Base-by-base conservation (phyloP, 2,329 filamentous ascomycete species). In the Bipolaris zeicola region DNA sequence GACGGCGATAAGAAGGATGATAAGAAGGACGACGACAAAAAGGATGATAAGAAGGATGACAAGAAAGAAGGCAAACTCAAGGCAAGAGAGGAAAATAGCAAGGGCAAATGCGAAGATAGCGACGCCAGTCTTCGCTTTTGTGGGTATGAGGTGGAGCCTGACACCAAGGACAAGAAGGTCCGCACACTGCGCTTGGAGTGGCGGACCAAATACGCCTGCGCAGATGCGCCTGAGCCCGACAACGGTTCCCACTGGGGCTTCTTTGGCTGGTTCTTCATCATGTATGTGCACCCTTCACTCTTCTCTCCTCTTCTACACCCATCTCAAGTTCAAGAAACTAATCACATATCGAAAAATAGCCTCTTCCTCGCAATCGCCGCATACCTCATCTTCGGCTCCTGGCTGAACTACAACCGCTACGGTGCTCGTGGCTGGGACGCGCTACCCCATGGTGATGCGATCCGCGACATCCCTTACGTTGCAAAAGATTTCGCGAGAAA, bases 371-470 rank as follows among this genome's bases (percentile, higher is more conserved):
- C 86, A 43, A 89, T 87, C 38, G 92, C 95, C 1, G 81, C 93
- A 22, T 99, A 98, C 79, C 88, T 99, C 64, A 96, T 98, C 75
- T 98, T 98, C 72, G 93, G 94, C 63, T 96, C 93, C 18, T 99
- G 95, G 95, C 87, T 98, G 75, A 98, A 98, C 82, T 98, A 98
- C 83, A 97, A 92, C 80, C 90, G 93, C 60, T 96, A 96, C 77
- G 94, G 94, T 45, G 93, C 94, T 50, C 85, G 94, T 42, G 95
- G 95, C 55, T 98, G 93, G 93, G 95, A 98, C 70, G 83, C 97
- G 16, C 82, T 98, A 16, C 95, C 95, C 13, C 94, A 98, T 74
- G 90, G 90, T 63, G 95, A 99, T 76, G 90, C 91, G 0, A 89
- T 98, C 67, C 88, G 94, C 62, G 95, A 99, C 71, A 79, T 97